These are phyloP conservation scores for Aspergillus pseudoglaucus DNA, from an alignment of 2,329 filamentous ascomycete genomes.

Conservation along the genomic window DNA sequence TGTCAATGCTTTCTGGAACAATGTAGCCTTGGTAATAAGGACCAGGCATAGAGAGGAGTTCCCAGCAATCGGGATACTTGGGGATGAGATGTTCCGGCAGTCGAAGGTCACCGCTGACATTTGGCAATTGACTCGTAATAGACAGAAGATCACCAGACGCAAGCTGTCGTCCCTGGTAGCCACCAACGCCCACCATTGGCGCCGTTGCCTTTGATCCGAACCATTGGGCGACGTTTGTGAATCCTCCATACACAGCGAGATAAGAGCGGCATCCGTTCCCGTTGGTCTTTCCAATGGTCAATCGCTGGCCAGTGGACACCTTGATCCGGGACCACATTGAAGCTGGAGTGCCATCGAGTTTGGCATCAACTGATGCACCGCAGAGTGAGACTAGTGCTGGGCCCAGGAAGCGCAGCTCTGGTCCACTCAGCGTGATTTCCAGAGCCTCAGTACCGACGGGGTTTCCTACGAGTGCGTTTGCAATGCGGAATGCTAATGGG, in stretches of 20 bases:
- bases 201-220: constrained; percentile 56
- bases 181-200: constrained; percentile 52
- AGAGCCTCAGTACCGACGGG: constrained; percentile 45
- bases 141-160: constrained; percentile 49
- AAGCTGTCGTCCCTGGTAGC: constrained; percentile 53
- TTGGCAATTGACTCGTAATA: constrained; percentile 36
- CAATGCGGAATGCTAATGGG: constrained; percentile 50
- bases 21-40: constrained; percentile 53
- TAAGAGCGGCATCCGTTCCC: constrained; percentile 52
- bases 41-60: constrained; percentile 49
- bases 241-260: constrained; percentile 51
- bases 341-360: constrained; percentile 43
- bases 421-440: constrained; percentile 56
- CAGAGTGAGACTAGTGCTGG: constrained; percentile 52
- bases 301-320: constrained; percentile 45
- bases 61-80: constrained; percentile 46
- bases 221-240: constrained; percentile 50
- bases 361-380: constrained; percentile 49
- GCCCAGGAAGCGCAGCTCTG: constrained; percentile 51
- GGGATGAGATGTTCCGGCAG: constrained; percentile 45
- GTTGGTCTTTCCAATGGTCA: constrained; percentile 51
- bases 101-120: constrained; percentile 23
- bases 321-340: constrained; percentile 52
- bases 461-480: constrained; percentile 57
- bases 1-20: constrained; percentile 46